These are phyloP conservation scores for Phalaenopsis aphrodite DNA, from an alignment of 106 monocot genomes.

Conservation along the genomic window DNA sequence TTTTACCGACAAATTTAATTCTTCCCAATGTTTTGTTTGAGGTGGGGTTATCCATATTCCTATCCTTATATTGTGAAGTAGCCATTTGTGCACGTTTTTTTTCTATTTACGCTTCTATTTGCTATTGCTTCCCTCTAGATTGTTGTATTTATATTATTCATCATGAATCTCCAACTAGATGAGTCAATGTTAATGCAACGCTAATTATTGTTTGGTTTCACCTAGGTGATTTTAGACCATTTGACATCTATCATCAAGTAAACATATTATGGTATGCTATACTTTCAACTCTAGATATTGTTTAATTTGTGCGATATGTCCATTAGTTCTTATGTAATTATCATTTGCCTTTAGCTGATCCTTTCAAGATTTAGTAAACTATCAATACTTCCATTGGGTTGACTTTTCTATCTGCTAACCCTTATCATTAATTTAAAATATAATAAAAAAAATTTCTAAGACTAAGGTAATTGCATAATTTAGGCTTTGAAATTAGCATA, in stretches of 20 bases:
- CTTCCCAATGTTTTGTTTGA: not conserved
- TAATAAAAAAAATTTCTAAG: not conserved
- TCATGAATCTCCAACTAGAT: not conserved
- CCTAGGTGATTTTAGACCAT: constrained; percentile 77
- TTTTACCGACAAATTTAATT: too few relatives aligned
- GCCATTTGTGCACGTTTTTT: not conserved
- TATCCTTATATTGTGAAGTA: not conserved
- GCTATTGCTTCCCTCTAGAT: not conserved
- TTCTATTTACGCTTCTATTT: not conserved
- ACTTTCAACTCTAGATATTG: constrained; percentile 3
- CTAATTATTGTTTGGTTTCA: constrained; percentile 21
- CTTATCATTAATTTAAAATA: too few relatives aligned
- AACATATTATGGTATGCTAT: constrained; percentile 79
- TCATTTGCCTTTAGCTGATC: not conserved
- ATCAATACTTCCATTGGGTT: not conserved
- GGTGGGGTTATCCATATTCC: not conserved
- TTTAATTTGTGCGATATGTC: not conserved
- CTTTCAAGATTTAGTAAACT: not conserved
- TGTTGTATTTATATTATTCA: not conserved
- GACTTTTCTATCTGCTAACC: not conserved
- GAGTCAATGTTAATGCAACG: not conserved
- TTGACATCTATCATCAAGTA: constrained; percentile 94
- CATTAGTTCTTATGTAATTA: not conserved
- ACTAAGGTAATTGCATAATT: not conserved
- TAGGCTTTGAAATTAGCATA: not conserved